Base-by-base conservation (phyloP, 805 yeast genomes). In the Candida railenensis region DNA sequence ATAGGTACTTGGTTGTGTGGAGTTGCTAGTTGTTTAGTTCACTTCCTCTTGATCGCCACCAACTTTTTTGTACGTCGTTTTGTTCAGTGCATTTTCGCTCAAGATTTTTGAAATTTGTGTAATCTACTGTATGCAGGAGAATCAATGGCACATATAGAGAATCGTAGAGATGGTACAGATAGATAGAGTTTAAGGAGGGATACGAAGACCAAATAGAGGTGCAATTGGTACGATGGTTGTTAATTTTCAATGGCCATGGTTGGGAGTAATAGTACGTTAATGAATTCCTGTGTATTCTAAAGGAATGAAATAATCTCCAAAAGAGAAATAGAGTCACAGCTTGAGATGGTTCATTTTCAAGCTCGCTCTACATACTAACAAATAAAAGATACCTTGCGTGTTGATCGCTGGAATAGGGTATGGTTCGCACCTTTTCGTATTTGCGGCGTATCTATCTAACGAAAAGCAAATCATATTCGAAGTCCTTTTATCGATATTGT, bases 371-470 rank as follows among this genome's bases (percentile, higher is more conserved):
- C n/a, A n/a, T n/a, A n/a, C n/a, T n/a, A n/a, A n/a, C n/a, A 22
- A 19, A 14, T 37, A 8, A 2, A 50, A 80, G 83, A 80, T 89
- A n/a, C 96, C 96, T 4, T 65, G 76, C 18, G 44, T 71, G 2
- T 54, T 88, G 30, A 86, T 89, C 3, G 63, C 78, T 0, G 63
- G 69, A 22, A 63, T 85, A 21, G 92, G 88, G 0, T 82, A 83
- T 55, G 80, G 82, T 3, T 73, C 87, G 1, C 87, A 85, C 53
- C 71, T 58, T 52, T 76, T 80, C 54, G 75, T 88, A 43, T 75
- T 83, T 46, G 50, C 65, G 3, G 67, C 77, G 42, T 72, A 72
- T 50, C 59, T 80, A 40, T 48, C 77, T 2, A 12, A 32, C 1
- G 40, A 50, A 1, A 62, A 67, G 16, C 87, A 79, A 53, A 36